Percentiles rank a stretch among this genome's conserved stretches.
Evolutionary conservation across 23 red algal species (phyloP).

Genomic region (Chondrus crispus): DNA sequence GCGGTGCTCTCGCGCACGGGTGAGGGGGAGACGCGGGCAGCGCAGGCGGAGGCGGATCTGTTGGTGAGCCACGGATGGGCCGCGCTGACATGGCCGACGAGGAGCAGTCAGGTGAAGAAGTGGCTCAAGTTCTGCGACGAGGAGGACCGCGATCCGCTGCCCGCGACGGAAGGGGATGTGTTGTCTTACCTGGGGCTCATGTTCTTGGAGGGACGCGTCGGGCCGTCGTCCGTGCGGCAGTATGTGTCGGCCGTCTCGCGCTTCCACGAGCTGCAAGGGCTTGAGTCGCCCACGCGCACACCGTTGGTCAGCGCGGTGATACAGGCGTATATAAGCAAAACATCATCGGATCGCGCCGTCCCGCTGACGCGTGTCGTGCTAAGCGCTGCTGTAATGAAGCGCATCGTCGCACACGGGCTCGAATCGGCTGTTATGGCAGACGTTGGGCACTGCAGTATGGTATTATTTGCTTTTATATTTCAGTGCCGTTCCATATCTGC

Average conservation of each 20-base stretch:
- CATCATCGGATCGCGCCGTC: not conserved
- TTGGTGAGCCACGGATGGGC: not conserved
- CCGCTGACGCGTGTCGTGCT: not conserved
- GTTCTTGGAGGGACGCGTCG: not conserved
- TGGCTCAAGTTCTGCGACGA: not conserved
- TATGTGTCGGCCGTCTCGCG: slow-evolving; percentile 4
- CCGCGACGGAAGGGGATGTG: not conserved
- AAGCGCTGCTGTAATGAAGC: not conserved
- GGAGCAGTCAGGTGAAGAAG: not conserved
- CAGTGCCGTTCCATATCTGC: not conserved
- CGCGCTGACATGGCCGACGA: not conserved
- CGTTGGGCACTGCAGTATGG: not conserved
- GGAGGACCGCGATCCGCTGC: not conserved
- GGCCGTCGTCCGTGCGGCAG: not conserved
- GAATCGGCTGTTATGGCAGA: not conserved
- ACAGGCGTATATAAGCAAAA: not conserved
- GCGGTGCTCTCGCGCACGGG: not conserved
- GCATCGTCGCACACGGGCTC: not conserved
- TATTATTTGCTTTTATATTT: slow-evolving; percentile 3
- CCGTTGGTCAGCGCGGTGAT: not conserved
- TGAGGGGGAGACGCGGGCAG: not conserved
- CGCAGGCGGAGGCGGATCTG: not conserved
- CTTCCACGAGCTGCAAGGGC: not conserved
- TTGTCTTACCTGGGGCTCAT: not conserved
- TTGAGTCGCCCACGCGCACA: not conserved